Base-by-base conservation (phyloP, 306 rosid genomes). In the Fagus sylvatica region DNA sequence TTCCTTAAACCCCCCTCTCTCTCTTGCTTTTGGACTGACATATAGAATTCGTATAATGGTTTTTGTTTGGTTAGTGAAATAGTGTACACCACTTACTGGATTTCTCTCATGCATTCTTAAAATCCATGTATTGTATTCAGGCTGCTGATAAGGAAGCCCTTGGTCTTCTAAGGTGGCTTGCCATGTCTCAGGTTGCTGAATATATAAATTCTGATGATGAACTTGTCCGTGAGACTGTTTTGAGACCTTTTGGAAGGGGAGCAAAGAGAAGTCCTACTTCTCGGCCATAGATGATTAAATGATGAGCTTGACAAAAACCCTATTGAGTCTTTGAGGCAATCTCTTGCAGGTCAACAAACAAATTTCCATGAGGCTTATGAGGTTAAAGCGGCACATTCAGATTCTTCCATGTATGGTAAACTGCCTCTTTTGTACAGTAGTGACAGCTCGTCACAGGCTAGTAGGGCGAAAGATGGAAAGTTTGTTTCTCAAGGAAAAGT, bases 121-220 rank as follows among this genome's bases (percentile, higher is more conserved):
- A 68, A 53, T 71, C 78, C 66, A 39, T 74, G 32, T 77, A 74
- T 73, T 64, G 76, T 43, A 43, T 88, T 48, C 78, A 94, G 97
- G 90, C 59, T 72, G 85, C 86, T 7, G 91, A 89, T 78, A 82
- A 80, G 85, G 97, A 92, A 80, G 95, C 93, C 59, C 75, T 89
- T 36, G 82, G 81, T 82, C 97, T 94, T 75, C 88, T 94, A 22
- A 88, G 85, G 81, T 94, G 97, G 97, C 93, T 94, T 55, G 97
- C 97, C 80, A 83, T 87, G 76, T 90, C 95, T 83, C 97, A 92
- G 82, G 93, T 90, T 11, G 90, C 73, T 32, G 90, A 89, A 69
- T 95, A 92, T 78, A 81, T 94, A 66, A 84, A 90, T 81, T 89
- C 95, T 6, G 93, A 94, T 74, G 98, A 94, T 79, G 98, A 92